A percentile compares a stretch with the other conserved stretches of the same genome.
Evolutionary conservation across 108 stramenopile genomes (phyloP).

Genomic region (Stephanodiscus triporus): DNA sequence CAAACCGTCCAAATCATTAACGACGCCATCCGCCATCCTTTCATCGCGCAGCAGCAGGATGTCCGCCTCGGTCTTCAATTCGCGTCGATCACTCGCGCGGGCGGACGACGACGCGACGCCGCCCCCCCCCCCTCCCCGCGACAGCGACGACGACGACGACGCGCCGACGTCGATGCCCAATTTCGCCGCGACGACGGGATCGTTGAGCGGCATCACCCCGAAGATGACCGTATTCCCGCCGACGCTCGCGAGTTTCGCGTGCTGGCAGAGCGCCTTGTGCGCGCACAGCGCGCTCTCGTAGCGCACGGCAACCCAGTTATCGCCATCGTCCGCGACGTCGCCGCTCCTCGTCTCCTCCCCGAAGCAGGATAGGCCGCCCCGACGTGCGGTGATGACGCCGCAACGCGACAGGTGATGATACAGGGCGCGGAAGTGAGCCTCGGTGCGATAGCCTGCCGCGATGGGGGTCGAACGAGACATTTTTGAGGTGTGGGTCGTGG

Average conservation of each 20-base stretch:
- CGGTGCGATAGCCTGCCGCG: conserved; percentile 23
- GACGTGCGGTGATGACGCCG: conserved; percentile 24
- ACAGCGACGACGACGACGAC: background rate
- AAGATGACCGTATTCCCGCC: conserved; percentile 20
- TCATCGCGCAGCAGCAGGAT: conserved; percentile 6
- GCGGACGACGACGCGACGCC: background rate
- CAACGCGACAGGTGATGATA: conserved; percentile 17
- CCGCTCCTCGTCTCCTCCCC: background rate
- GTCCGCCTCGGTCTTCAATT: conserved; percentile 7
- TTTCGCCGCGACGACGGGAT: conserved; percentile 4
- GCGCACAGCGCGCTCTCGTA: conserved; percentile 26
- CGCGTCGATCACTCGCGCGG: background rate
- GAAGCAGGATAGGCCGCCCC: conserved; percentile 16
- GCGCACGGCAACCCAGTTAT: conserved; percentile 33
- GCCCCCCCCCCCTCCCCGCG: background rate
- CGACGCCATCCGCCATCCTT: background rate
- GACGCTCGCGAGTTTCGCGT: conserved; percentile 27
- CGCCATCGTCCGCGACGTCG: background rate
- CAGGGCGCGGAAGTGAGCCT: conserved; percentile 35
- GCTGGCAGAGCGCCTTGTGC: conserved; percentile 35
- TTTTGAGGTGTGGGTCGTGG: no score
- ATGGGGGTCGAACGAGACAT: background rate
- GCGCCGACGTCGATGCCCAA: conserved; percentile 24
- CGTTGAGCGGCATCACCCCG: conserved; percentile 22
- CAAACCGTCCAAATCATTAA: conserved; percentile 21